Base-by-base conservation (phyloP, 495 filamentous ascomycete genomes). In the Apodospora peruviana region DNA sequence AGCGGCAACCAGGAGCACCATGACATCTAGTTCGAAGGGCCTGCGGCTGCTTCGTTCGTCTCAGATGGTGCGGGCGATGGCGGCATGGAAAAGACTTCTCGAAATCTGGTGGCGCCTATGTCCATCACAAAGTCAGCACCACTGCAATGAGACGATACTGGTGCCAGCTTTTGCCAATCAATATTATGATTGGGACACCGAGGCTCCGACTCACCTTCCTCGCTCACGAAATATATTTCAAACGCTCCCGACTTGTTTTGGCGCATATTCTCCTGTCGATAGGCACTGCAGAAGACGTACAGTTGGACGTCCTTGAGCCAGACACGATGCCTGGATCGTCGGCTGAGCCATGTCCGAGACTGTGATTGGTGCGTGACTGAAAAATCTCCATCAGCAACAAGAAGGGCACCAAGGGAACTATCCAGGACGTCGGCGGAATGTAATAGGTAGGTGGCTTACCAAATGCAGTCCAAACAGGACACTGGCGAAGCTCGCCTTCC, bases 381-480 rank as follows among this genome's bases (percentile, higher is more conserved):
- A 19, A 16, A 17, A 11, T 17, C n/a, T 4, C 16, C 17, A 24
- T 51, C 23, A 51, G 41, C 9, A 10, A 8, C 3, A 12, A 2
- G 10, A 8, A n/a, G 10, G 27, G 23, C 17, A 20, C 3, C 24
- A n/a, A 34, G 14, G 24, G n/a, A n/a, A n/a, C n/a, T n/a, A n/a
- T n/a, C n/a, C n/a, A n/a, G n/a, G n/a, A n/a, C n/a, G n/a, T n/a
- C n/a, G 2, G 5, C 12, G 24, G 12, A 7, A 16, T 14, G 20
- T 2, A 4, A 14, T 21, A 35, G 0, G 37, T 9, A 20, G 16
- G 35, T 47, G 19, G 52, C 68, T 14, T 67, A 80, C 77, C 62
- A 55, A 88, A 90, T 0, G 86, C 85, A 4, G 83, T 88, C 86
- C 86, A 90, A 18, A 88, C 78, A 0, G 86, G 86, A 45, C 75